Percentiles rank a stretch among this genome's conserved stretches.
Conservation (phyloP, 1,284 basidiomycete species). For the Apiotrichum porosum region DNA sequence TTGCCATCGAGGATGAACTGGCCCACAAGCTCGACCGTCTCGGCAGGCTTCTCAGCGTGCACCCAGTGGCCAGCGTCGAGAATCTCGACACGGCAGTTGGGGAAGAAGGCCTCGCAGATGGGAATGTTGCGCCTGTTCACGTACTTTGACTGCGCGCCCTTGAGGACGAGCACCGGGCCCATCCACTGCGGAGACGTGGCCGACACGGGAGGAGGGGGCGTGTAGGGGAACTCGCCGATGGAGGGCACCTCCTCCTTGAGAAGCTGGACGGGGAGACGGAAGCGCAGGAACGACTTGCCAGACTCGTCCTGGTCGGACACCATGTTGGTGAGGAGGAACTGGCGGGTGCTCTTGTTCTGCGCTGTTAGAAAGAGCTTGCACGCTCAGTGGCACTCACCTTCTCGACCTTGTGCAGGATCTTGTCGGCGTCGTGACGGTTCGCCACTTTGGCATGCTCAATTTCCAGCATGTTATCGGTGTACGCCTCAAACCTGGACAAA, state of each 20-base stretch:
- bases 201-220: slow-evolving; percentile 29
- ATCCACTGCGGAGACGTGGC: slow-evolving; percentile 39
- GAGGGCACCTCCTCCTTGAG: slow-evolving; percentile 48
- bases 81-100: slow-evolving; percentile 46
- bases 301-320: slow-evolving; percentile 22
- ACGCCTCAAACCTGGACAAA: slow-evolving; percentile 47
- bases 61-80: slow-evolving; percentile 50
- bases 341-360: slow-evolving; percentile 52
- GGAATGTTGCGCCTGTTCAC: slow-evolving; percentile 55
- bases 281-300: slow-evolving; percentile 40
- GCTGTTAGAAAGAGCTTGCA: neutral
- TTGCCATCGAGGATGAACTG: too few species aligned
- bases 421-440: slow-evolving; percentile 53
- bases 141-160: slow-evolving; percentile 53
- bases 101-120: slow-evolving; percentile 51
- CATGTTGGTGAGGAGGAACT: slow-evolving; percentile 58
- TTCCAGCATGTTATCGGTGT: slow-evolving; percentile 52
- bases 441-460: slow-evolving; percentile 49
- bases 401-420: slow-evolving; percentile 51
- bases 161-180: slow-evolving; percentile 54
- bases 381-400: slow-evolving; percentile 32
- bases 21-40: slow-evolving; percentile 40
- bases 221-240: slow-evolving; percentile 56
- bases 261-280: slow-evolving; percentile 53
- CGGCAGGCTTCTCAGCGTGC: slow-evolving; percentile 45